Base-by-base conservation (phyloP, 2,329 filamentous ascomycete genomes). In the Aspergillus sp. region DNA sequence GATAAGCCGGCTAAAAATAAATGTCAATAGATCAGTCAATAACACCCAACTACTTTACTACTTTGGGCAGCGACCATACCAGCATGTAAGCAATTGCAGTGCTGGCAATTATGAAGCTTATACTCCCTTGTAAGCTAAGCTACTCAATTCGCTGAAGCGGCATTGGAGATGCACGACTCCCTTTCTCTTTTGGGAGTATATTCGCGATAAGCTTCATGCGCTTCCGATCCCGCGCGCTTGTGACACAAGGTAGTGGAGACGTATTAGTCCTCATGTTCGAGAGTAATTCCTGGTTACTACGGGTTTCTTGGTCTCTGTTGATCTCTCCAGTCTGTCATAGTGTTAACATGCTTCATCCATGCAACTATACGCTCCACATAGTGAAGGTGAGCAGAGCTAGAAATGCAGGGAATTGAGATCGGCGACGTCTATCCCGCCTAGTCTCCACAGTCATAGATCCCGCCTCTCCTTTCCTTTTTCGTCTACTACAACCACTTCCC, bases 1-100 rank as follows among this genome's bases (percentile, higher is more conserved):
- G 65, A 69, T 69, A 68, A 65, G 61, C 38, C 10, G 32, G 38
- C 32, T 56, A 59, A 52, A 48, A 52, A 58, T 58, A 58, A 48
- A 23, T 12, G 6, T 53, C 50, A 53, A 53, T 47, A 45, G 28
- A 49, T 43, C 36, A n/a, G 13, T 58, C 56, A 58, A 52, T 43
- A 53, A 45, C 36, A 25, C 41, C 25, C 45, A 17, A 50, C 2
- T 32, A 21, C n/a, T 50, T 50, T 36, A 36, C 32, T 36, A 5
- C 32, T 36, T 36, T 12, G 32, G 32, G 32, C 32, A 36, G 32
- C 32, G 41, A 21, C 13, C 19, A 19, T 19, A 23, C 6, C 13
- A 13, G 12, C 12, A 1, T 13, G 1, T 6, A 45, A 13, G 19
- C 4, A 13, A 21, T 13, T 45, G 39, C 10, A 21, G 12, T 5